phyloP scores from a whole-genome alignment of 345 rosid genomes.

The Eucalyptus sideroxylon region DNA sequence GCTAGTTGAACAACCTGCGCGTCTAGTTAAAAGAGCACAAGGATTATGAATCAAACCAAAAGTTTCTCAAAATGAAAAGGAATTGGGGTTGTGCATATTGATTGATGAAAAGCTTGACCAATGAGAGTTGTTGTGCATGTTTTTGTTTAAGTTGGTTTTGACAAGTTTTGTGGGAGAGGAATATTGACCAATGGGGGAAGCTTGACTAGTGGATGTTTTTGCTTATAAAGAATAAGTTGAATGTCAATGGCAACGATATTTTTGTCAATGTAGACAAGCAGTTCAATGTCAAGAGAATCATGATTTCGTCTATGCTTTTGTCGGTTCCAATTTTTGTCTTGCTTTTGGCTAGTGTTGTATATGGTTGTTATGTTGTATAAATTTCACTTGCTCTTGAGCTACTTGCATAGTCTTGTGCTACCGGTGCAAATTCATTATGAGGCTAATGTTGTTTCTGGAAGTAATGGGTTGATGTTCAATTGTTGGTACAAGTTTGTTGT shows the following conservation, averaged over 20 bases:
- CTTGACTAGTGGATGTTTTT: not conserved
- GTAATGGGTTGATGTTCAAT: no score
- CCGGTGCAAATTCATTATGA: no score
- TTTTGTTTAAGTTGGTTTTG: not conserved
- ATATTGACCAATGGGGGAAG: not conserved
- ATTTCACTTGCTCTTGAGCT: no score
- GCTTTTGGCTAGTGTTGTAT: no score
- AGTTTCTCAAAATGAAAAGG: not conserved
- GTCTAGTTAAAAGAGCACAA: not conserved
- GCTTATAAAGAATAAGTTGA: not conserved
- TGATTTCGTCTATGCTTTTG: no score
- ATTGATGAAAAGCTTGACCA: not conserved
- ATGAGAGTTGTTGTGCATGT: not conserved
- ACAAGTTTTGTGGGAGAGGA: not conserved
- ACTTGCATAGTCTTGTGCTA: no score
- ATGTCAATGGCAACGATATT: not conserved
- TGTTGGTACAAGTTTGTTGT: no score
- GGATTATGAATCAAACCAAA: not conserved
- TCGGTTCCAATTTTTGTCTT: no score
- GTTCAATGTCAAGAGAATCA: no score
- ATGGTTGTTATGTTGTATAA: no score
- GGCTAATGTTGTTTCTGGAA: no score
- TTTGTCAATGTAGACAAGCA: no score
- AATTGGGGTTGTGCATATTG: not conserved
- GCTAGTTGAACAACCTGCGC: not conserved